These are phyloP conservation scores for Gnetum montanum DNA, from an alignment of 75 land plant genomes.

Conservation along the genomic window DNA sequence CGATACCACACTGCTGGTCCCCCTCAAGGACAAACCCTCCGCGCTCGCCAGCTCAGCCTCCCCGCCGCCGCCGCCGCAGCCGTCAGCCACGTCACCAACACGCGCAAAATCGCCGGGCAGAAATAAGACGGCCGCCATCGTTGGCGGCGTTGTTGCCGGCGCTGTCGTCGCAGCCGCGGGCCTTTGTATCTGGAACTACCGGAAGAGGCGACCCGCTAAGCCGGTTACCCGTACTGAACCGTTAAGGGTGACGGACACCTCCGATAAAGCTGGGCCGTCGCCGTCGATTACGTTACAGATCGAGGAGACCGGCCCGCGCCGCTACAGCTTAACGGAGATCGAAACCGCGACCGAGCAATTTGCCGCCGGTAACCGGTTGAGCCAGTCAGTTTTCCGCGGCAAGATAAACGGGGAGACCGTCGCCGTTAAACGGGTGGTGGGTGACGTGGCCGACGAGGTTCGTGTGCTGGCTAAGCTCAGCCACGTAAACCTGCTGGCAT, in stretches of 20 bases:
- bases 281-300: no score
- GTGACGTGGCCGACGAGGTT: slow-evolving; percentile 45
- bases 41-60: slow-evolving; percentile 1
- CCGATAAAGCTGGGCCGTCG: no score
- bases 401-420: slow-evolving; percentile 12
- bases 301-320: no score
- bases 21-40: slow-evolving; percentile 25
- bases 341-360: slow-evolving; percentile 45
- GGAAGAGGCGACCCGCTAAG: no score
- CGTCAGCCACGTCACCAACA: background rate
- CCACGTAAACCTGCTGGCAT: slow-evolving; percentile 47
- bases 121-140: no score
- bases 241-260: no score
- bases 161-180: background rate
- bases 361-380: slow-evolving; percentile 18
- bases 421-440: slow-evolving; percentile 50
- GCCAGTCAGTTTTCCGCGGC: slow-evolving; percentile 57
- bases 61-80: background rate
- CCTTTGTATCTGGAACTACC: no score
- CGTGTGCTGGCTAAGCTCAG: slow-evolving; percentile 45
- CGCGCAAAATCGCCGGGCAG: no score
- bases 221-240: no score
- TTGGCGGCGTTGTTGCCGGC: background rate
- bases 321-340: slow-evolving; percentile 42
- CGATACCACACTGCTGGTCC: slow-evolving; percentile 41